These are phyloP conservation scores for Salix exigua DNA, from an alignment of 345 rosid species.

Conservation along the genomic window DNA sequence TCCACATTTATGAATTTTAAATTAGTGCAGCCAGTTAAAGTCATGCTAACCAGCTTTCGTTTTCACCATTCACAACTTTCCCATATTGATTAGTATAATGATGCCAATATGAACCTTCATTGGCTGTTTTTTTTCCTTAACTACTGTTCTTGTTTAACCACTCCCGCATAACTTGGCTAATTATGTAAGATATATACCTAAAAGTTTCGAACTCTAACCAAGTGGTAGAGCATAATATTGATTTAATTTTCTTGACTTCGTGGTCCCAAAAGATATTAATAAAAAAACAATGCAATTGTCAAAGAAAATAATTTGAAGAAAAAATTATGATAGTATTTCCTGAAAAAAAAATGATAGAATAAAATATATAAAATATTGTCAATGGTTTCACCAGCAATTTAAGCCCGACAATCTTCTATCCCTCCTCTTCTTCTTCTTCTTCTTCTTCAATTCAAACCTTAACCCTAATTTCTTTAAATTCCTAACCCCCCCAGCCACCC, in stretches of 20 bases:
- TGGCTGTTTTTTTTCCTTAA: background rate
- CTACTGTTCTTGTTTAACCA: constrained; percentile 17
- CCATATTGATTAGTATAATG: constrained; percentile 2
- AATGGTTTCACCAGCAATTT: too few species aligned
- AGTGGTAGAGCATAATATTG: background rate
- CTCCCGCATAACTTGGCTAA: constrained; percentile 9
- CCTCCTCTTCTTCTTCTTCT: too few species aligned
- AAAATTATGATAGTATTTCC: too few species aligned
- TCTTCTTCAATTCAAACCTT: too few species aligned
- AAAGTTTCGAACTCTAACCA: background rate
- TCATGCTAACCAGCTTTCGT: background rate
- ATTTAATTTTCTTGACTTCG: constrained; percentile 2
- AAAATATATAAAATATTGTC: too few species aligned
- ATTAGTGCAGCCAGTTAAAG: background rate
- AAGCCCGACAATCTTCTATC: too few species aligned
- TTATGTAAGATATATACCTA: too few species aligned
- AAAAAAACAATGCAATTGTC: too few species aligned
- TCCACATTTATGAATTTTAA: background rate
- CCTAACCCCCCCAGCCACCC: too few species aligned
- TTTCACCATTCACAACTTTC: background rate
- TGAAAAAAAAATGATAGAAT: too few species aligned
- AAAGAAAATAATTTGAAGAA: too few species aligned
- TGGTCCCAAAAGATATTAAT: background rate
- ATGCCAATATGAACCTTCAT: background rate
- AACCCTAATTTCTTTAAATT: too few species aligned